phyloP scores from a whole-genome alignment of 2,329 filamentous ascomycete genomes.

The Colletotrichum lentis region DNA sequence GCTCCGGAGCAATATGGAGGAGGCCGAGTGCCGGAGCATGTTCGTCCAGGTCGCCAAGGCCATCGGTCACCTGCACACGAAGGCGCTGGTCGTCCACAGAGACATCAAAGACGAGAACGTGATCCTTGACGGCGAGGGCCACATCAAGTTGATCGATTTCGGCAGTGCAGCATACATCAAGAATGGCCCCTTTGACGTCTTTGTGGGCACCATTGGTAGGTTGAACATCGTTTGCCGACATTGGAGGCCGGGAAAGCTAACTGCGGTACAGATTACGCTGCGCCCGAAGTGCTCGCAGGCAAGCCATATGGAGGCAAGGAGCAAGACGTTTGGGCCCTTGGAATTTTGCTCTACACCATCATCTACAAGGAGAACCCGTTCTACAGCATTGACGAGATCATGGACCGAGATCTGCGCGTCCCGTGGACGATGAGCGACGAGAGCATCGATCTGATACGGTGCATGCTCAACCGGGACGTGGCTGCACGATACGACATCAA shows the following conservation, averaged over 20 bases:
- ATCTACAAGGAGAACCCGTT: slow-evolving; percentile 99
- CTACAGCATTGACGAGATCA: slow-evolving; percentile 98
- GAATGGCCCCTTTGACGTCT: slow-evolving; percentile 97
- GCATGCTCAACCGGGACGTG: slow-evolving; percentile 93
- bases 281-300: slow-evolving; percentile 95
- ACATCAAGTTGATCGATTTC: slow-evolving; percentile 98
- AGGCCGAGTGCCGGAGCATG: slow-evolving; percentile 91
- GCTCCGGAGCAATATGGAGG: slow-evolving; percentile 94
- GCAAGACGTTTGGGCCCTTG: slow-evolving; percentile 97
- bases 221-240: slow-evolving; percentile 24
- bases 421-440: slow-evolving; percentile 89
- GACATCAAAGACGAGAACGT: slow-evolving; percentile 99
- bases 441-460: slow-evolving; percentile 88
- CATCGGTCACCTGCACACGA: slow-evolving; percentile 89
- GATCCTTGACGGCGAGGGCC: slow-evolving; percentile 91
- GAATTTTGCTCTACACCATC: slow-evolving; percentile 96
- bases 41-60: slow-evolving; percentile 93
- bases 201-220: slow-evolving; percentile 97
- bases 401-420: slow-evolving; percentile 92
- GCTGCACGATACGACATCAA: slow-evolving; percentile 83
- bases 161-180: slow-evolving; percentile 98
- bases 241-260: neutral
- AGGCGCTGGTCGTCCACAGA: slow-evolving; percentile 90
- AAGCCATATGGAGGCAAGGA: slow-evolving; percentile 93
- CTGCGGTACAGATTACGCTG: slow-evolving; percentile 81